Percentiles rank a stretch among this genome's conserved stretches.
Conservation (phyloP, 768 basidiomycete species). For the Leccinum incarnatum region DNA sequence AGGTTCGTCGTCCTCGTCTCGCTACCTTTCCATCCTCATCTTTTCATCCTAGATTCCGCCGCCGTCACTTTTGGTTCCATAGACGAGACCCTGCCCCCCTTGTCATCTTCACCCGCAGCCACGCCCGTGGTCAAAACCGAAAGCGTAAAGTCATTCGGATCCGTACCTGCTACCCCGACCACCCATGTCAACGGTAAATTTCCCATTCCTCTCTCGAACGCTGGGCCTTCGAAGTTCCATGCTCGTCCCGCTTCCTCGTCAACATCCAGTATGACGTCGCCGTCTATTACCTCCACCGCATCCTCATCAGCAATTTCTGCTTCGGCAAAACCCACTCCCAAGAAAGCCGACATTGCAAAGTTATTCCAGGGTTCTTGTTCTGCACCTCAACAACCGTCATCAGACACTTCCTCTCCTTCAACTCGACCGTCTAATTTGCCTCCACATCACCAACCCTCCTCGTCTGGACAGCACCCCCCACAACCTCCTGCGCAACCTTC, state of each 20-base stretch:
- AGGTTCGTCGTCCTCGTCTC: slow-evolving; percentile 43
- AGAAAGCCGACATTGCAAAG: slow-evolving; percentile 25
- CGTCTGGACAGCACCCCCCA: slow-evolving; percentile 36
- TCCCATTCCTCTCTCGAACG: slow-evolving; percentile 42
- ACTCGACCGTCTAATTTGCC: too few relatives aligned
- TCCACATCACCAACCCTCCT: slow-evolving; percentile 2
- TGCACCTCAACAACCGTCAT: too few relatives aligned
- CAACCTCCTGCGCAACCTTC: slow-evolving; percentile 38
- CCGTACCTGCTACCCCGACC: slow-evolving; percentile 54
- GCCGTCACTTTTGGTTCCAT: slow-evolving; percentile 88
- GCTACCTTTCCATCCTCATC: slow-evolving; percentile 29
- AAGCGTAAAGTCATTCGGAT: slow-evolving; percentile 79
- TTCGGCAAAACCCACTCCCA: slow-evolving; percentile 29
- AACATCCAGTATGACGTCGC: slow-evolving; percentile 28
- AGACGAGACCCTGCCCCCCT: slow-evolving; percentile 71
- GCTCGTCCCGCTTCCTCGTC: slow-evolving; percentile 23
- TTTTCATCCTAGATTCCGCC: slow-evolving; percentile 46
- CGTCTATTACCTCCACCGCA: slow-evolving; percentile 32
- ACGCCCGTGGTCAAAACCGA: slow-evolving; percentile 63
- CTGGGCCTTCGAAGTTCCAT: slow-evolving; percentile 36
- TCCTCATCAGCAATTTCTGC: slow-evolving; percentile 32
- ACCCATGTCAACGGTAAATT: slow-evolving; percentile 62
- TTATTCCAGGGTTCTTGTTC: too few relatives aligned
- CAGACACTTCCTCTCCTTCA: too few relatives aligned
- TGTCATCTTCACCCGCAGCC: slow-evolving; percentile 80